Evolutionary conservation across 129 eudicot genomes (phyloP).

Genomic region (Flaveria trinervia): DNA sequence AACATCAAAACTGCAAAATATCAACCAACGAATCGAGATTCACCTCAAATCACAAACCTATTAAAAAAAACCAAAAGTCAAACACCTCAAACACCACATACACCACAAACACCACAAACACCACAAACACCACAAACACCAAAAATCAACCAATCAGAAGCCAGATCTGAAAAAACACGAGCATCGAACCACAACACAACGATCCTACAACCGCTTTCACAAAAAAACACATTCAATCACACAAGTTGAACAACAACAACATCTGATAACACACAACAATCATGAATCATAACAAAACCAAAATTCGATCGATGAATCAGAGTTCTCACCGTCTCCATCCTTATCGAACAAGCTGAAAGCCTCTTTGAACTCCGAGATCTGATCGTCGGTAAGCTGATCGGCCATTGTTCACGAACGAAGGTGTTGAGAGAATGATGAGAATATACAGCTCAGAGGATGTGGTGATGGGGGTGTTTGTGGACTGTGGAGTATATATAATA

Average conservation of each 20-base stretch:
- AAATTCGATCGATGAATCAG: no score
- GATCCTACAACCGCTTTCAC: neutral
- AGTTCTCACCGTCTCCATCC: conserved; percentile 58
- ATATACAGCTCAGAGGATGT: conserved; percentile 1
- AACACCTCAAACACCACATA: conserved; percentile 16
- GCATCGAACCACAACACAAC: neutral
- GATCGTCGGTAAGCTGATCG: conserved; percentile 64
- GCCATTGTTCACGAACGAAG: conserved; percentile 40
- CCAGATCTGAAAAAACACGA: conserved; percentile 31
- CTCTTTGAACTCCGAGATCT: conserved; percentile 71
- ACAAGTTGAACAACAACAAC: neutral
- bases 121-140: conserved; percentile 8
- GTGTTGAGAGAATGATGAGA: neutral
- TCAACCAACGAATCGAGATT: no score
- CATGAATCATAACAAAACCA: neutral
- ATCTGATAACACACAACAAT: neutral
- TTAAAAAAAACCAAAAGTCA: conserved; percentile 24
- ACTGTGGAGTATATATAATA: conserved; percentile 32
- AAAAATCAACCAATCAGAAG: conserved; percentile 23
- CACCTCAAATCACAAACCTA: neutral
- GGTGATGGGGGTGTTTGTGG: conserved; percentile 26
- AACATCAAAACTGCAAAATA: neutral
- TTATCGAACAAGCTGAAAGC: conserved; percentile 68
- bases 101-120: conserved; percentile 21
- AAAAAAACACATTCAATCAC: conserved; percentile 9